A percentile compares a stretch with the other conserved stretches of the same genome.
Evolutionary conservation across 140 eudicot genomes (phyloP).

Genomic region (Eryngium alpinum): DNA sequence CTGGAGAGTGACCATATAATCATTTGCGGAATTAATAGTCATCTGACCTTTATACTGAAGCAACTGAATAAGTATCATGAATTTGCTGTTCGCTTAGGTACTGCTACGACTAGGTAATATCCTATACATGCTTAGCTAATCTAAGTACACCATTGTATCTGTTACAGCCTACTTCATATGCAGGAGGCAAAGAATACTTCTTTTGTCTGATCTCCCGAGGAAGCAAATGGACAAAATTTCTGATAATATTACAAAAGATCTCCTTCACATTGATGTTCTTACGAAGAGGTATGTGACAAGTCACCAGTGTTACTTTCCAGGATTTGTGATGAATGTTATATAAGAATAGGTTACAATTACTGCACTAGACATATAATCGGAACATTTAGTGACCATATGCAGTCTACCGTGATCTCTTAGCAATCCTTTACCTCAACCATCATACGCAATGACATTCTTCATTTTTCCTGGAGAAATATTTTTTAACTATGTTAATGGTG

Average conservation of each 20-base stretch:
- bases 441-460: not conserved
- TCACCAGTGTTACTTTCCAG: not conserved
- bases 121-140: conserved; percentile 2
- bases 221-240: conserved; percentile 79
- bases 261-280: conserved; percentile 68
- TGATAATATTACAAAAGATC: conserved; percentile 80
- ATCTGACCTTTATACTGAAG: conserved; percentile 73
- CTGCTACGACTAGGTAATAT: conserved; percentile 85
- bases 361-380: not conserved
- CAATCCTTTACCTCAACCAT: not conserved
- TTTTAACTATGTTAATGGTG: not conserved
- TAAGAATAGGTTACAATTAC: not conserved
- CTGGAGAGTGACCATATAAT: conserved; percentile 87
- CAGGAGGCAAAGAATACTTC: conserved; percentile 96
- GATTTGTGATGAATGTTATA: not conserved
- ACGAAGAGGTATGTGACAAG: conserved; percentile 58
- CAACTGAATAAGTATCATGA: conserved; percentile 92
- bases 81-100: conserved; percentile 88
- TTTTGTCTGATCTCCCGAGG: conserved; percentile 88
- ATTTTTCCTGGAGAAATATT: not conserved
- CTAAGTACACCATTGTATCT: conserved; percentile 6
- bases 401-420: not conserved
- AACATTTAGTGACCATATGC: not conserved
- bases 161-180: conserved; percentile 6
- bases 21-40: conserved; percentile 93